These are phyloP conservation scores for Aspergillus baeticus DNA, from an alignment of 495 filamentous ascomycete genomes.

Conservation along the genomic window DNA sequence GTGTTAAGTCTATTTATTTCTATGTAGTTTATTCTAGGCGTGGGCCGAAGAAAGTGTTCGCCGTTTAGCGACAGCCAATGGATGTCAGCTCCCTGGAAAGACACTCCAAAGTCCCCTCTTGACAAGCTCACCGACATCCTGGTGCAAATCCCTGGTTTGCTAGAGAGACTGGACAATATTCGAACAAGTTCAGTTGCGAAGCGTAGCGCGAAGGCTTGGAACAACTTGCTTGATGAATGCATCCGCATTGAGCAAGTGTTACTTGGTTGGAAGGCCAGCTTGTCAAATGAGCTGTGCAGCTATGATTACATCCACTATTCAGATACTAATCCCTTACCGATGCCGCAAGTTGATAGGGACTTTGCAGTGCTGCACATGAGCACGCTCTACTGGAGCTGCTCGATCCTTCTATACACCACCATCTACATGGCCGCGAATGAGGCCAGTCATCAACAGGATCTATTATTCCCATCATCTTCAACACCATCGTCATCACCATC, in stretches of 20 bases:
- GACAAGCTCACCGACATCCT: neutral
- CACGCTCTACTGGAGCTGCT: slow-evolving; percentile 3
- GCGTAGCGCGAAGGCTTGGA: too few relatives aligned
- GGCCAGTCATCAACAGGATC: neutral
- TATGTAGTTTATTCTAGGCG: neutral
- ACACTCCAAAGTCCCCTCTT: neutral
- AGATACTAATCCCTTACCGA: neutral
- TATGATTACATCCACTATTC: neutral
- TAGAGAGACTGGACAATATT: too few relatives aligned
- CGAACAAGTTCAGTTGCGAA: too few relatives aligned
- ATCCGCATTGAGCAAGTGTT: too few relatives aligned
- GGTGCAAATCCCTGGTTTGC: neutral
- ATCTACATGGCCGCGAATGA: neutral
- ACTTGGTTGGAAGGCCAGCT: too few relatives aligned
- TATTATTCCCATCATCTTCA: too few relatives aligned
- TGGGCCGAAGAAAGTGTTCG: neutral
- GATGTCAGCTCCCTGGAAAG: neutral
- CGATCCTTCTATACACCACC: slow-evolving; percentile 5
- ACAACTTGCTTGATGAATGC: too few relatives aligned
- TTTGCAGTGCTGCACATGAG: neutral
- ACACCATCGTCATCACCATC: too few relatives aligned
- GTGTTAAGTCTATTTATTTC: neutral
- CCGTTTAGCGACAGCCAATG: neutral
- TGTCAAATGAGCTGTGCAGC: neutral
- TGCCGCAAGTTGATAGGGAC: slow-evolving; percentile 3